Evolutionary conservation across 2,329 filamentous ascomycete genomes (phyloP).

Genomic region (Fusarium phyllophilum): DNA sequence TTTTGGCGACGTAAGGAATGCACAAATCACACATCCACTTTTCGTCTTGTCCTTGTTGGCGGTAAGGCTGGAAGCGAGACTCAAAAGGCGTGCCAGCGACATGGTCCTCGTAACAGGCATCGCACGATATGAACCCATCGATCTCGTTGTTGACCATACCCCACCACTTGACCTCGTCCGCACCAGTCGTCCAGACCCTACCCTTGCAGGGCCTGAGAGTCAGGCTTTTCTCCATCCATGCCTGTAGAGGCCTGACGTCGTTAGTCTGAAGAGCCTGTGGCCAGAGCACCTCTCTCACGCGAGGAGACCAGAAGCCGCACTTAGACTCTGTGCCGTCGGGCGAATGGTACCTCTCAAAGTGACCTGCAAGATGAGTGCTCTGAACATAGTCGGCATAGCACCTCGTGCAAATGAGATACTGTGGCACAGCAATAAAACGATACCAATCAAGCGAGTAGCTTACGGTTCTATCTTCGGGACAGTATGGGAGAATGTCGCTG

Average conservation of each 20-base stretch:
- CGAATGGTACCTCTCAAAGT: conserved; percentile 45
- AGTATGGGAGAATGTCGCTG: conserved; percentile 41
- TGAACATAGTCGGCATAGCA: conserved; percentile 54
- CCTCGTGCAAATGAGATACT: conserved; percentile 53
- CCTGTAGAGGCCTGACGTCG: conserved; percentile 38
- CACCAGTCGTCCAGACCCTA: conserved; percentile 15
- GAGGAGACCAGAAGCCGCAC: conserved; percentile 46
- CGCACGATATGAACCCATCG: conserved; percentile 49
- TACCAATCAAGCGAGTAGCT: conserved; percentile 50
- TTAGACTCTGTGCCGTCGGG: conserved; percentile 45
- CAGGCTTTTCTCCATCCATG: conserved; percentile 45
- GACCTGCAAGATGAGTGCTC: conserved; percentile 40
- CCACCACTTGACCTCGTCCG: conserved; percentile 49
- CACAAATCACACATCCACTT: conserved; percentile 50
- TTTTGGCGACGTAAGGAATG: conserved; percentile 40
- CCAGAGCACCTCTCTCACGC: conserved; percentile 50
- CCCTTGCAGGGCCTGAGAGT: conserved; percentile 47
- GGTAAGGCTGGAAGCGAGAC: conserved; percentile 41
- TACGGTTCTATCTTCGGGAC: conserved; percentile 43
- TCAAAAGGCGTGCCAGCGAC: conserved; percentile 46
- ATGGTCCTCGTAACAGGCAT: conserved; percentile 52
- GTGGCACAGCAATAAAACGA: conserved; percentile 38
- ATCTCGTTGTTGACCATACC: conserved; percentile 44
- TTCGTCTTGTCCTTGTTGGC: conserved; percentile 40
- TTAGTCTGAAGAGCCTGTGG: conserved; percentile 44